Evolutionary conservation across 2,329 filamentous ascomycete genomes (phyloP).

Genomic region (Helotiales sp.): DNA sequence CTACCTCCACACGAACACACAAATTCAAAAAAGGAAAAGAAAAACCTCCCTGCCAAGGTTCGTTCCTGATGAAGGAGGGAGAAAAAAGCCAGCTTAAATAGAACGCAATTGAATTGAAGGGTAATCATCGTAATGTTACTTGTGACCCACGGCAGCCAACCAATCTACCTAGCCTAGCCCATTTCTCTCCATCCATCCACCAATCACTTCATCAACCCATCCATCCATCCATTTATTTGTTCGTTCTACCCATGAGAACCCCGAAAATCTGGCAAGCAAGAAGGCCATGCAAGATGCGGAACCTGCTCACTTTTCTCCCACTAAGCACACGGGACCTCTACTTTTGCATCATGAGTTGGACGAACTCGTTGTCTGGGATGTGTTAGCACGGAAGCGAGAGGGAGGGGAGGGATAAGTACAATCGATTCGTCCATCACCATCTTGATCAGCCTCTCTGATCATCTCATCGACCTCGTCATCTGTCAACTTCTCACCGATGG

Average conservation of each 20-base stretch:
- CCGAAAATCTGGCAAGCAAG: constrained; percentile 22
- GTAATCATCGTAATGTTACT: constrained; percentile 36
- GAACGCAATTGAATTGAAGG: constrained; percentile 32
- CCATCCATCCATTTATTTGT: too few species aligned
- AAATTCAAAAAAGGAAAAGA: not conserved
- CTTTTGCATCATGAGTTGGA: constrained; percentile 96
- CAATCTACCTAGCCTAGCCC: constrained; percentile 25
- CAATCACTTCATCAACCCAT: constrained; percentile 3
- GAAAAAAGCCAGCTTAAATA: too few species aligned
- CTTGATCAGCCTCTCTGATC: constrained; percentile 90
- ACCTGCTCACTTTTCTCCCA: constrained; percentile 26
- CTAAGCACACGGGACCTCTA: constrained; percentile 49
- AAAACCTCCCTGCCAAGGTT: too few species aligned
- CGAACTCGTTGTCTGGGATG: constrained; percentile 81
- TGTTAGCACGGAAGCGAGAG: constrained; percentile 28
- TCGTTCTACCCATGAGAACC: not conserved
- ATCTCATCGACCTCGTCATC: constrained; percentile 93
- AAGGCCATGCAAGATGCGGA: constrained; percentile 27
- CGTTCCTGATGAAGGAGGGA: too few species aligned
- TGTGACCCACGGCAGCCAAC: constrained; percentile 25
- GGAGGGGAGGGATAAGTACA: constrained; percentile 57
- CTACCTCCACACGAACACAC: not conserved
- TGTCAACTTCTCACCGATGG: constrained; percentile 88
- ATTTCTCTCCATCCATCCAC: constrained; percentile 14
- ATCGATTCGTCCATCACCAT: constrained; percentile 86